A percentile compares a stretch with the other conserved stretches of the same genome.
Evolutionary conservation across 2,329 filamentous ascomycete species (phyloP).

Genomic region (Aspergillus ruber): DNA sequence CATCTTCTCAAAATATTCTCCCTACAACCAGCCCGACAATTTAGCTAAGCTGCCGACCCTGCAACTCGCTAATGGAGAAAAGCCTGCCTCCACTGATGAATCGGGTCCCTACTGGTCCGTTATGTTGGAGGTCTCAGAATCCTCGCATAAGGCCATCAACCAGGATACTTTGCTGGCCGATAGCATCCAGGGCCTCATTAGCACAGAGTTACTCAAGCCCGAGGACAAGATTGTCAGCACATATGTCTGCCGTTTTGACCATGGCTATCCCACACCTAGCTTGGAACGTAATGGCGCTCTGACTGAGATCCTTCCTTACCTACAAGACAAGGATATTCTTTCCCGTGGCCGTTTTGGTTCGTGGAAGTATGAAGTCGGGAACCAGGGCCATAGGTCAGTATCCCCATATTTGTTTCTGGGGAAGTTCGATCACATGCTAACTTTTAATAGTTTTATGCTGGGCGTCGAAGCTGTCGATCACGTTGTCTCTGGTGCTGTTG

Average conservation of each 20-base stretch:
- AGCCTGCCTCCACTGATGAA: slow-evolving; percentile 65
- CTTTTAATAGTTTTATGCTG: slow-evolving; percentile 66
- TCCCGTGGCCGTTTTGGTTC: slow-evolving; percentile 95
- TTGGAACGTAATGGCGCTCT: slow-evolving; percentile 94
- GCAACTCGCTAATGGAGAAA: slow-evolving; percentile 77
- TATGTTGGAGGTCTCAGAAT: slow-evolving; percentile 98
- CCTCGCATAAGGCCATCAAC: slow-evolving; percentile 88
- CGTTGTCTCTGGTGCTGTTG: slow-evolving; percentile 80
- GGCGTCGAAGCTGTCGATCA: slow-evolving; percentile 89
- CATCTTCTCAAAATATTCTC: slow-evolving; percentile 99
- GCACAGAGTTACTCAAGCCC: slow-evolving; percentile 91
- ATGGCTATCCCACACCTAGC: slow-evolving; percentile 92
- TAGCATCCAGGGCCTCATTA: slow-evolving; percentile 91
- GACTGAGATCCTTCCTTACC: slow-evolving; percentile 83
- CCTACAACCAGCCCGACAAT: slow-evolving; percentile 86
- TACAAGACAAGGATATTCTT: slow-evolving; percentile 85
- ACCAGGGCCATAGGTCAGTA: slow-evolving; percentile 75
- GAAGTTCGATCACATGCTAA: background rate
- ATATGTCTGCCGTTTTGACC: slow-evolving; percentile 95
- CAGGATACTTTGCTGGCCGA: slow-evolving; percentile 76
- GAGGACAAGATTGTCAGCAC: slow-evolving; percentile 94
- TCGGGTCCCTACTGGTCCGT: slow-evolving; percentile 98
- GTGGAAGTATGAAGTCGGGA: slow-evolving; percentile 96
- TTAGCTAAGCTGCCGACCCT: slow-evolving; percentile 79
- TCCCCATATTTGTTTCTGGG: background rate